phyloP scores from a whole-genome alignment of 306 rosid genomes.

The Castanospermum australe region DNA sequence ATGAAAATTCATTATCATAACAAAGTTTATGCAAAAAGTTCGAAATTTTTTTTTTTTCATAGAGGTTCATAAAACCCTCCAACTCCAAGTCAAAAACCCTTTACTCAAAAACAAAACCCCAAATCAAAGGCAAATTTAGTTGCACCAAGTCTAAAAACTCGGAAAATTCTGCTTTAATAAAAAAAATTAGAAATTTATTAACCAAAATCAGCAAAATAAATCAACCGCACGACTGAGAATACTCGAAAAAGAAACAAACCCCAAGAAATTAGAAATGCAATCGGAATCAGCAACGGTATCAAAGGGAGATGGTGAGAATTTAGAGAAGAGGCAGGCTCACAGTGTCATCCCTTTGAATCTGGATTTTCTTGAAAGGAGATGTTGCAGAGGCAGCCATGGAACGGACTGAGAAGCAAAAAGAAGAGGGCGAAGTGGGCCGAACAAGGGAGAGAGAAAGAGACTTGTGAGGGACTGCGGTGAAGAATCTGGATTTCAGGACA shows the following conservation, averaged over 20 bases:
- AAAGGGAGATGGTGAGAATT: background rate
- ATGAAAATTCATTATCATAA: background rate
- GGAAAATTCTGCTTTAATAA: background rate
- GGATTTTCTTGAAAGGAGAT: slow-evolving; percentile 77
- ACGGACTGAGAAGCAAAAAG: slow-evolving; percentile 60
- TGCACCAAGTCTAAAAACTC: background rate
- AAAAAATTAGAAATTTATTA: background rate
- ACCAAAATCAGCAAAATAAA: background rate
- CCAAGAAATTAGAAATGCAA: background rate
- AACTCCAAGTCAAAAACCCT: background rate
- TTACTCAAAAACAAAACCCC: background rate
- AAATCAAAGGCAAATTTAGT: background rate
- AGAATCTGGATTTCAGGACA: slow-evolving; percentile 30
- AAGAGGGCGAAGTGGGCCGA: slow-evolving; percentile 30
- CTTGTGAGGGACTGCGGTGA: slow-evolving; percentile 19
- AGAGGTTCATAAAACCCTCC: background rate
- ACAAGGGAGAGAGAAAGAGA: slow-evolving; percentile 24
- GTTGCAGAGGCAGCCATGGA: slow-evolving; percentile 70
- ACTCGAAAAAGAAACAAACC: background rate
- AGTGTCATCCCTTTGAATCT: slow-evolving; percentile 69
- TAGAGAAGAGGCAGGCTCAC: slow-evolving; percentile 41
- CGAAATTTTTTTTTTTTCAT: background rate
- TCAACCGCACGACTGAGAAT: background rate
- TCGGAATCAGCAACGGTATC: background rate
- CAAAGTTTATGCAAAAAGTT: background rate